phyloP scores from a whole-genome alignment of 2,329 filamentous ascomycete genomes.

The Gaeumannomyces tritici region DNA sequence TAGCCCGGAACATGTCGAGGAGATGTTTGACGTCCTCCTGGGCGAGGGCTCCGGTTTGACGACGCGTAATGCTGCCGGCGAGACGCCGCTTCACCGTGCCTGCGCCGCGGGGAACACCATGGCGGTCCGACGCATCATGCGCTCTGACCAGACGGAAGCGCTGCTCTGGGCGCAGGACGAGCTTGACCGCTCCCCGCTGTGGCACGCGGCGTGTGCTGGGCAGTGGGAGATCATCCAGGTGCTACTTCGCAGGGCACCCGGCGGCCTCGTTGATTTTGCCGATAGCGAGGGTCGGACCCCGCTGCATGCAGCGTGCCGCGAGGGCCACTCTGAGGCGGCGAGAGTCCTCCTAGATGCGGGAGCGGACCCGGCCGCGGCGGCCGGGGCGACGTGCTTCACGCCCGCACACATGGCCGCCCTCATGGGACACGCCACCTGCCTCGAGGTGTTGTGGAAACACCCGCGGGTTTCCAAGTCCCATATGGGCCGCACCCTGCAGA shows the following conservation, averaged over 20 bases:
- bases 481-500: not conserved
- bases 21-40: not conserved
- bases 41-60: not conserved
- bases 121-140: not conserved
- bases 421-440: conserved; percentile 2
- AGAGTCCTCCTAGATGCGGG: not conserved
- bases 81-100: conserved; percentile 1
- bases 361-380: not conserved
- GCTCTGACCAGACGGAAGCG: not conserved
- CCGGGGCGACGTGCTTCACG: not conserved
- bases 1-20: not conserved
- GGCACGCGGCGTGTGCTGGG: conserved; percentile 1
- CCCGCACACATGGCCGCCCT: conserved; percentile 2
- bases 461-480: not conserved
- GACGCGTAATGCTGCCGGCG: not conserved
- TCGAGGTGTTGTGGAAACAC: not conserved
- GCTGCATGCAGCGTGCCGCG: conserved; percentile 1
- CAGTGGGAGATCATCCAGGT: not conserved
- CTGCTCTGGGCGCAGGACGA: not conserved
- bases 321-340: not conserved
- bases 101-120: not conserved
- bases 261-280: not conserved
- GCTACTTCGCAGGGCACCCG: not conserved
- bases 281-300: not conserved
- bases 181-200: not conserved